Evolutionary conservation across 1,284 basidiomycete species (phyloP), one percentile per base, ranked within the genome.

Genomic region (Malassezia arunalokei): DNA sequence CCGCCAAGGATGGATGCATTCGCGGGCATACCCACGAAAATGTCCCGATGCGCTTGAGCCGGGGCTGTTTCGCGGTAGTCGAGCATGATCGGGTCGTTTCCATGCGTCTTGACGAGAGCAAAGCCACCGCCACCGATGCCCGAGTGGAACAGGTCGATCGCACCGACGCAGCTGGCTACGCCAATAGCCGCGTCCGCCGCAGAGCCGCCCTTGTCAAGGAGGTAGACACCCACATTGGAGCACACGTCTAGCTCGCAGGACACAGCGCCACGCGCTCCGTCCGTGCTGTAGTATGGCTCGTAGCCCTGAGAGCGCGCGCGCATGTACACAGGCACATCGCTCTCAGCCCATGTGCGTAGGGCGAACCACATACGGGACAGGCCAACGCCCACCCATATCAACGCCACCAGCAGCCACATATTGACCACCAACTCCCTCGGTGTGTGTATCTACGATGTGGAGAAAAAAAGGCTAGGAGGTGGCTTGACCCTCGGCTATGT

Each of bases 41-140:
- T 75, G 9, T 72, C 72, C 51, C 70, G 65, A 47, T 75, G 74
- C 0, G 68, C 69, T 0, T 63, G 67, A 7, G 68, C 73, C 0
- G 76, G 76, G 60, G 68, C 66, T 4, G 66, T 72, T 63, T 76
- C 76, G 12, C 76, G 65, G 58, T 76, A 76, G 63, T 77, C 76
- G 31, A 76, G 68, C 30, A 69, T 68, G 27, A 71, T 60, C 51
- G 75, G 74, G 6, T 54, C 64, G 7, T 47, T 39, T 3, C 42
- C 50, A 14, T 49, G 49, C 24, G 47, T 31, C 29, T 67, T 63
- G 24, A 71, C 56, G 17, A 71, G 50, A n/a, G 62, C 62, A 41
- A 66, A 64, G 0, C 68, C 68, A 8, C 68, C 68, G 2, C 76
- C 75, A 5, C 74, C 75, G 29, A 76, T 73, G 6, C 75, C 75